Evolutionary conservation across 768 basidiomycete species (phyloP).

Genomic region (Boletales sp.): DNA sequence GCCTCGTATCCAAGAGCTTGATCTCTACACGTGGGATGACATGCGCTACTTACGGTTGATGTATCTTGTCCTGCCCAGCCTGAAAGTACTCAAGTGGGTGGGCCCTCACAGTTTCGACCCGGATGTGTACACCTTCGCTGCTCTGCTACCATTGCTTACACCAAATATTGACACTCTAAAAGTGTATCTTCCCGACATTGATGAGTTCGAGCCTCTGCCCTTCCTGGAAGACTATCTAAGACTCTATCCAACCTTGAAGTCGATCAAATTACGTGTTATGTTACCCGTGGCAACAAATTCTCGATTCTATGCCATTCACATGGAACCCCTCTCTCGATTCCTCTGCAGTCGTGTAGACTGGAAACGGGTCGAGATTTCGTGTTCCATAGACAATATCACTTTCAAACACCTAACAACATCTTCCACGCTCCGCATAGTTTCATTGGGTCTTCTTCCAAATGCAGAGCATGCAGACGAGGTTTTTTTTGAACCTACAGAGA

Average conservation of each 20-base stretch:
- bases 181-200: too few species aligned
- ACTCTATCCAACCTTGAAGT: too few species aligned
- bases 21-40: neutral
- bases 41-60: neutral
- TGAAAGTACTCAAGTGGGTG: neutral
- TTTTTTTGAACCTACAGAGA: neutral
- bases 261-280: too few species aligned
- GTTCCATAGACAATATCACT: neutral
- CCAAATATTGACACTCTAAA: neutral
- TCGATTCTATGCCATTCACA: too few species aligned
- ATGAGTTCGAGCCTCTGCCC: too few species aligned
- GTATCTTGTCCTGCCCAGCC: neutral
- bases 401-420: conserved; percentile 1
- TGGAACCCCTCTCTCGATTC: too few species aligned
- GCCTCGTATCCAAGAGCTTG: neutral
- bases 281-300: too few species aligned
- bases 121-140: too few species aligned
- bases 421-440: neutral
- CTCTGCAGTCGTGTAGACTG: too few species aligned
- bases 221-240: too few species aligned
- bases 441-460: neutral
- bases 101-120: too few species aligned
- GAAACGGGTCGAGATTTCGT: neutral
- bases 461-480: too few species aligned
- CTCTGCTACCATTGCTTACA: neutral